Evolutionary conservation across 2,329 filamentous ascomycete species (phyloP).

Genomic region (Alternaria hordeiaustralica): DNA sequence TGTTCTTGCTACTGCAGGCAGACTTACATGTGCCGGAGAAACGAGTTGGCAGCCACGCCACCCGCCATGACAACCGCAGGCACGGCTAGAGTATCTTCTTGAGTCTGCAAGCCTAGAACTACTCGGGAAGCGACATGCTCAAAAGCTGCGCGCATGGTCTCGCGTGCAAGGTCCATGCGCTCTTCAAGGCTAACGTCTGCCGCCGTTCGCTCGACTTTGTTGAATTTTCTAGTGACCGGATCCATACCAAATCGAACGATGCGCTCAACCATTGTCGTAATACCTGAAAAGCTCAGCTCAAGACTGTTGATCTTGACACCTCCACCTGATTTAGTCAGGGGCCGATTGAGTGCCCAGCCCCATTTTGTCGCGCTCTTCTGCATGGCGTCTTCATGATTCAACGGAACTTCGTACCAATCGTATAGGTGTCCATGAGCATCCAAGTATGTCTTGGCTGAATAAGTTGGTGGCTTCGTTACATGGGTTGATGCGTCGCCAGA

Average conservation of each 20-base stretch:
- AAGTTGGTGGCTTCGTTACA: neutral
- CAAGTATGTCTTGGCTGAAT: conserved; percentile 31
- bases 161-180: conserved; percentile 71
- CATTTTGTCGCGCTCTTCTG: conserved; percentile 55
- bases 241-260: conserved; percentile 54
- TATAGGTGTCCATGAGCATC: conserved; percentile 36
- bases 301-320: conserved; percentile 41
- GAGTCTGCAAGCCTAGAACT: conserved; percentile 67
- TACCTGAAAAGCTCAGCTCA: conserved; percentile 67
- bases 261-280: conserved; percentile 70
- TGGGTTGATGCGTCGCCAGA: neutral
- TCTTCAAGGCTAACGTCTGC: conserved; percentile 62
- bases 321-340: conserved; percentile 61
- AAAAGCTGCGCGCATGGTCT: conserved; percentile 81
- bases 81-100: neutral
- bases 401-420: conserved; percentile 64
- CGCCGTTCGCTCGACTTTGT: conserved; percentile 38
- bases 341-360: conserved; percentile 74
- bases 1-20: neutral
- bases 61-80: conserved; percentile 80
- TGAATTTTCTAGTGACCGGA: conserved; percentile 32
- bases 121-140: conserved; percentile 83
- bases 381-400: conserved; percentile 65
- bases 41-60: conserved; percentile 86
- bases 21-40: conserved; percentile 69